A percentile compares a stretch with the other conserved stretches of the same genome.
phyloP scores from a whole-genome alignment of 257 asterid genomes.

The Fraxinus cuspidata region DNA sequence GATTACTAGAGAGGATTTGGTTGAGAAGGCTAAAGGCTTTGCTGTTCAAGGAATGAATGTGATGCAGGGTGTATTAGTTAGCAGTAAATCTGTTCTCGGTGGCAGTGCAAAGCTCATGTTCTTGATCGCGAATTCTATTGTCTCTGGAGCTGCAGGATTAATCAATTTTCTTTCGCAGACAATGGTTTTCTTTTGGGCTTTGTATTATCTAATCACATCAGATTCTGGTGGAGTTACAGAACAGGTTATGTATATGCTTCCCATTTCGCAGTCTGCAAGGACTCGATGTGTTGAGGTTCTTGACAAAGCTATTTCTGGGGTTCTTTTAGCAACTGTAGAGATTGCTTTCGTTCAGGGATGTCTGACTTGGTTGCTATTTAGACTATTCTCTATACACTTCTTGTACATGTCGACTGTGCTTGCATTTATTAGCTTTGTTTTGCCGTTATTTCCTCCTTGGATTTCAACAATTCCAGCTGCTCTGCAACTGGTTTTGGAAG shows the following conservation, averaged over 20 bases:
- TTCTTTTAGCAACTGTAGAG: constrained; percentile 82
- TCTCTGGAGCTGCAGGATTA: constrained; percentile 91
- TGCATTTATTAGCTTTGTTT: constrained; percentile 72
- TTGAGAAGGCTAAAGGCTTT: constrained; percentile 84
- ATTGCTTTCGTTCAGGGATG: constrained; percentile 93
- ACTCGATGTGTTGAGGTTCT: constrained; percentile 80
- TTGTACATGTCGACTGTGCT: constrained; percentile 83
- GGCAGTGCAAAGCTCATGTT: constrained; percentile 73
- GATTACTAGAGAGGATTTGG: constrained; percentile 74
- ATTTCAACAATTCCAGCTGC: constrained; percentile 87
- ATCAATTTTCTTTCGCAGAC: constrained; percentile 74
- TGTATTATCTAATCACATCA: constrained; percentile 84
- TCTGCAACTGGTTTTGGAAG: constrained; percentile 74
- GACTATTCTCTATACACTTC: constrained; percentile 76
- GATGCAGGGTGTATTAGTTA: constrained; percentile 66
- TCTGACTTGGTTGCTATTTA: constrained; percentile 86
- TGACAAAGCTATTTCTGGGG: constrained; percentile 83
- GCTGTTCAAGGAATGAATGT: constrained; percentile 85
- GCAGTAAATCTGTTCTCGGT: constrained; percentile 72
- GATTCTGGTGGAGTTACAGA: constrained; percentile 99
- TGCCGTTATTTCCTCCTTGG: constrained; percentile 80
- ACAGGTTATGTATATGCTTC: constrained; percentile 84
- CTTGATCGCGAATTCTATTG: constrained; percentile 63
- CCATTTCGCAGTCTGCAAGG: constrained; percentile 71
- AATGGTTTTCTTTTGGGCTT: constrained; percentile 89